These are phyloP conservation scores for Aspergillus ruber DNA, from an alignment of 2,329 filamentous ascomycete species.

Conservation along the genomic window DNA sequence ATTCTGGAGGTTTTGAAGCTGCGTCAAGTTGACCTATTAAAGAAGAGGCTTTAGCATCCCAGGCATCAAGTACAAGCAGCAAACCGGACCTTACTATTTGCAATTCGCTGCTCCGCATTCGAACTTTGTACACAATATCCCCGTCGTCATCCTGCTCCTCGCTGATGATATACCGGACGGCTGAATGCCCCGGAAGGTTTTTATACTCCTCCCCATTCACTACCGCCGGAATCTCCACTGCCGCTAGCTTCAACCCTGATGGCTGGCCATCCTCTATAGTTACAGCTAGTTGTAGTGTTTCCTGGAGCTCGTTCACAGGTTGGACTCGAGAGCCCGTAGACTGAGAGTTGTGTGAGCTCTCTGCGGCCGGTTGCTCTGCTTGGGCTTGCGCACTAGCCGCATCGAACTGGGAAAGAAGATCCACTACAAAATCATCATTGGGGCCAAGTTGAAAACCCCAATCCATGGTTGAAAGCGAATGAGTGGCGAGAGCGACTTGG, in stretches of 20 bases:
- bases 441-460: neutral
- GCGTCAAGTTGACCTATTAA: conserved; percentile 21
- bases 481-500: neutral
- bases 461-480: neutral
- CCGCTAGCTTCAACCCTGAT: conserved; percentile 5
- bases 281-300: neutral
- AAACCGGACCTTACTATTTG: conserved; percentile 24
- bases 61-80: neutral
- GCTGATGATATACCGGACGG: conserved; percentile 24
- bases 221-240: conserved; percentile 27
- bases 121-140: conserved; percentile 24
- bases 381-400: neutral
- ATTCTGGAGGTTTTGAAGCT: conserved; percentile 23
- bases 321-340: no score
- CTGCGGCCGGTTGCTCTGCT: neutral
- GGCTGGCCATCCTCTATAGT: neutral
- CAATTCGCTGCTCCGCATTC: conserved; percentile 30
- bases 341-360: neutral
- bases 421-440: conserved; percentile 12
- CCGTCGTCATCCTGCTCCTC: conserved; percentile 16
- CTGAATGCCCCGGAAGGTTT: conserved; percentile 34
- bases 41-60: conserved; percentile 1
- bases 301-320: neutral
- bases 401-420: conserved; percentile 14
- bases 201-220: conserved; percentile 30